Conservation (phyloP, 805 yeast species). For the Torulaspora indica region DNA sequence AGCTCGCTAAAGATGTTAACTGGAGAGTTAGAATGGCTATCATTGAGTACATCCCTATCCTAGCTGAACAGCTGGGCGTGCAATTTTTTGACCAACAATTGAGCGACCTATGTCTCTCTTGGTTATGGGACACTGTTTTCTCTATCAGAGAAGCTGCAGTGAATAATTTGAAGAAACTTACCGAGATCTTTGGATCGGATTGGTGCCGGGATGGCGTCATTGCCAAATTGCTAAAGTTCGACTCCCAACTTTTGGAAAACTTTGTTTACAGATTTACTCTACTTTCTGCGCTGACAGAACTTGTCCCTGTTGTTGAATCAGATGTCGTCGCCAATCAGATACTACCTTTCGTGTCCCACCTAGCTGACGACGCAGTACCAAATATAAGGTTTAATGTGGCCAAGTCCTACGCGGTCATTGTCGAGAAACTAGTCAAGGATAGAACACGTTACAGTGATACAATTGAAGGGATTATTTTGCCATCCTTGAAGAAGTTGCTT, state of each 20-base stretch:
- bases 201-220: constrained; percentile 90
- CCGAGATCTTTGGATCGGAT: constrained; percentile 82
- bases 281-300: constrained; percentile 76
- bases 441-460: constrained; percentile 32
- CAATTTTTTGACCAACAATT: constrained; percentile 89
- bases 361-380: constrained; percentile 80
- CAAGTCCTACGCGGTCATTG: constrained; percentile 63
- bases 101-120: constrained; percentile 86
- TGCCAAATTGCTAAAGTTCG: constrained; percentile 57
- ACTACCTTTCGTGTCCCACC: constrained; percentile 71
- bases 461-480: constrained; percentile 50
- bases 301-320: constrained; percentile 65
- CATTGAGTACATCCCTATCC: constrained; percentile 89
- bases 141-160: constrained; percentile 97
- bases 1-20: constrained; percentile 90
- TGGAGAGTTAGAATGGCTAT: constrained; percentile 98
- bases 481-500: constrained; percentile 59
- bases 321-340: constrained; percentile 57
- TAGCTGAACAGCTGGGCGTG: constrained; percentile 91
- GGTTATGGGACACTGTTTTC: constrained; percentile 97
- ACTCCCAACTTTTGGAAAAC: constrained; percentile 45
- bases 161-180: constrained; percentile 67
- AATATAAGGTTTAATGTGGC: constrained; percentile 95
- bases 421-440: constrained; percentile 45
- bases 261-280: constrained; percentile 91